These are phyloP conservation scores for Boletus sensibilis DNA, from an alignment of 768 basidiomycete species.

Conservation along the genomic window DNA sequence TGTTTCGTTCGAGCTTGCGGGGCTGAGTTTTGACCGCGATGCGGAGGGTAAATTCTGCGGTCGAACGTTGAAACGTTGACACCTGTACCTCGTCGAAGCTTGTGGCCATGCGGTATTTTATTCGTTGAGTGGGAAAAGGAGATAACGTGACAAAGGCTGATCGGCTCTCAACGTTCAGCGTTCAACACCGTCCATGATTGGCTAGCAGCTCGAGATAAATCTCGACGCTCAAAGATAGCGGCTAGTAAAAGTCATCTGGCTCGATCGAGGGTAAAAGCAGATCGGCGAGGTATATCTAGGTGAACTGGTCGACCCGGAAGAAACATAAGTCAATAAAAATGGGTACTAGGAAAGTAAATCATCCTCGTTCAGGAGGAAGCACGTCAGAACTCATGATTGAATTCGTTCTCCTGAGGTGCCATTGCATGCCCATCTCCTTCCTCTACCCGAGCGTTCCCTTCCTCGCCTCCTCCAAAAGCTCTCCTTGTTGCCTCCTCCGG, in stretches of 20 bases:
- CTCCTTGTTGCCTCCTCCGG: constrained; percentile 76
- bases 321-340: not conserved
- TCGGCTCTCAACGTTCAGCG: no score
- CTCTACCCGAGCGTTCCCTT: constrained; percentile 6
- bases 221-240: no score
- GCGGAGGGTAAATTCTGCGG: no score
- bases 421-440: constrained; percentile 17
- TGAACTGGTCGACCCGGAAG: not conserved
- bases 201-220: not conserved
- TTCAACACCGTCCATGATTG: not conserved
- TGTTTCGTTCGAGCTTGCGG: no score
- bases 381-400: constrained; percentile 63
- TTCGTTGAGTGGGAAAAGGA: no score
- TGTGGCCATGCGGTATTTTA: no score
- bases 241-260: not conserved
- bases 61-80: no score
- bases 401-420: constrained; percentile 46
- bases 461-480: constrained; percentile 46
- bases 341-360: constrained; percentile 10
- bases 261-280: not conserved
- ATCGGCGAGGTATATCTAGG: constrained; percentile 3
- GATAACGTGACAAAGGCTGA: no score
- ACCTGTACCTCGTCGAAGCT: no score
- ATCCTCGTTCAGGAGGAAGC: not conserved
- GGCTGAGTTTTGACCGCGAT: no score